Evolutionary conservation across 75 land plant species (phyloP), one percentile per base, ranked within the genome.

Genomic region (Picea glauca): DNA sequence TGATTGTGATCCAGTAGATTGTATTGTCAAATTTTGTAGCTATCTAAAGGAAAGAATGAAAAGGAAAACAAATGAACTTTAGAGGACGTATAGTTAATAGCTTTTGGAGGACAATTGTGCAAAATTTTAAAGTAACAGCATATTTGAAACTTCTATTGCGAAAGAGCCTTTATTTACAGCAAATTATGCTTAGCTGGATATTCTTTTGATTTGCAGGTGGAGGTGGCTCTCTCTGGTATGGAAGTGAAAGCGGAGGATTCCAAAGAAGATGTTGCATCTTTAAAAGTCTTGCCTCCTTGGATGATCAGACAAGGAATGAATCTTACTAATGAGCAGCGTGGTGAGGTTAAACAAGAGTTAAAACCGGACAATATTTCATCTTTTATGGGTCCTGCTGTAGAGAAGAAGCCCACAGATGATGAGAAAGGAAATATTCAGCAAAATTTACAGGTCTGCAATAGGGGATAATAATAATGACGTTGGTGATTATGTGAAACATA

Each of bases 211-310:
- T 79, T 74, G 77, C 89, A 95, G 98, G 97, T 96, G 77, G 99
- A 96, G 76, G 98, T 96, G 66, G 92, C 88, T 65, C 80, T 96
- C 7, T 86, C 90, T 81, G 94, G 96, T 59, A 79, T 78, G 12
- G 90, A 86, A 50, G 83, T 78, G 8, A 92, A 92, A 77, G 93
- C 78, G 58, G 92, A 83, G 76, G 92, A 90, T 65, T 77, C 60
- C 33, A 86, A 89, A 60, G 77, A 91, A 65, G 91, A 84, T 59
- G 46, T 75, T 62, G 84, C 74, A 59, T 78, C 80, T 23, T 66
- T 83, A 77, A 96, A 94, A 83, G 94, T 92, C 32, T 78, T 96
- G 58, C 98, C 98, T 62, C 96, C 98, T 11, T 95, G 98, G 98
- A 95, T 95, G 98, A 95, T 95, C 33, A 90, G 86, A 68, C 62